Evolutionary conservation across 129 eudicot genomes (phyloP).

Genomic region (Dittrichia graveolens): DNA sequence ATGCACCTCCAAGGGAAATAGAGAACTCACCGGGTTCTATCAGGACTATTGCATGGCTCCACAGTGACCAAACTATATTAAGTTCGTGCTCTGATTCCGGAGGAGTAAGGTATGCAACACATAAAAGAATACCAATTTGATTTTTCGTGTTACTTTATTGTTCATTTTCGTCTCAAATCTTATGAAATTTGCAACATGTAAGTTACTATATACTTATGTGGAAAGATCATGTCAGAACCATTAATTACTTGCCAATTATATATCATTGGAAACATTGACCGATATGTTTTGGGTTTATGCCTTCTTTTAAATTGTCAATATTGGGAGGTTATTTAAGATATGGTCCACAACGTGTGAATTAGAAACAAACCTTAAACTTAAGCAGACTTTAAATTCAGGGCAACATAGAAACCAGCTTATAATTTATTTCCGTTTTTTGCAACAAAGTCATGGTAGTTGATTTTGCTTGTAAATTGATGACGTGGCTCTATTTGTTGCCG

Average conservation of each 20-base stretch:
- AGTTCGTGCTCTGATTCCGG: constrained; percentile 77
- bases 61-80: constrained; percentile 83
- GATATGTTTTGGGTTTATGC: too few relatives aligned
- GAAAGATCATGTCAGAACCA: not conserved
- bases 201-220: not conserved
- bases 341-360: too few relatives aligned
- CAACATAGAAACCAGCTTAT: too few relatives aligned
- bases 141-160: not conserved
- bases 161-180: not conserved
- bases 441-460: too few relatives aligned
- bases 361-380: too few relatives aligned
- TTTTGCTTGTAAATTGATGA: too few relatives aligned
- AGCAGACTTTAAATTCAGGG: too few relatives aligned
- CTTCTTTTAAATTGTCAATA: too few relatives aligned
- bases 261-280: not conserved
- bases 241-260: not conserved
- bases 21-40: constrained; percentile 73
- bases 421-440: too few relatives aligned
- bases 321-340: not conserved
- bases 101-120: constrained; percentile 66
- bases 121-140: not conserved
- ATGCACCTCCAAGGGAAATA: constrained; percentile 86
- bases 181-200: not conserved
- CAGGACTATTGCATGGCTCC: constrained; percentile 79
- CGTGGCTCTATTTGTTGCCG: too few relatives aligned